These are phyloP conservation scores for Lyophyllum semitale DNA, from an alignment of 768 basidiomycete species.

Conservation along the genomic window DNA sequence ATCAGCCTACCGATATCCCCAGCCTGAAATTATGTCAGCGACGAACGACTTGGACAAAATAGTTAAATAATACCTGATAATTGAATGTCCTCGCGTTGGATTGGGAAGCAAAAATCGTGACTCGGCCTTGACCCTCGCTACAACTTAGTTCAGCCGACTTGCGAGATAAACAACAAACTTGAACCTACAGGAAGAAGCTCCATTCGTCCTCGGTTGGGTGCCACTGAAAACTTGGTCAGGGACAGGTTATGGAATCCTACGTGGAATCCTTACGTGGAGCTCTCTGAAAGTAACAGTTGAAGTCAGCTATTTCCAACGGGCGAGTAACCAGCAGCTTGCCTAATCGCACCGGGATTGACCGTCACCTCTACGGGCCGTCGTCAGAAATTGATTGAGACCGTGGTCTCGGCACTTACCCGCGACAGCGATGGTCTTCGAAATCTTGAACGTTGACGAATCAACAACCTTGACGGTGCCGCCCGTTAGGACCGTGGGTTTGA, in stretches of 20 bases:
- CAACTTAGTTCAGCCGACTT: background rate
- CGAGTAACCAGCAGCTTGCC: conserved; percentile 28
- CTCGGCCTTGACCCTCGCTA: conserved; percentile 54
- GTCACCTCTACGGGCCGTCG: conserved; percentile 41
- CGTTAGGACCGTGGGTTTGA: conserved; percentile 40
- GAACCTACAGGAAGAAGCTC: conserved; percentile 55
- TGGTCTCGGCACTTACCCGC: conserved; percentile 28
- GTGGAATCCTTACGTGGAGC: conserved; percentile 49
- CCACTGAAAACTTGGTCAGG: conserved; percentile 47
- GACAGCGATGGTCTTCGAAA: conserved; percentile 53
- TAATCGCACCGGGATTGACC: conserved; percentile 57
- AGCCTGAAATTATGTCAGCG: conserved; percentile 28
- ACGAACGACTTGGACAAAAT: background rate
- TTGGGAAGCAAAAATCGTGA: conserved; percentile 57
- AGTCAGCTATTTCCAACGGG: background rate
- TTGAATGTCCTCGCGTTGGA: conserved; percentile 60
- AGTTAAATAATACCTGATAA: conserved; percentile 41
- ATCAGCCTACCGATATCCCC: conserved; percentile 55
- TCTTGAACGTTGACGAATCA: conserved; percentile 52
- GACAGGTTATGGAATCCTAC: background rate
- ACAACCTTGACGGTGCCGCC: conserved; percentile 56
- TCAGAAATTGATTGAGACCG: background rate
- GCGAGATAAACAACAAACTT: background rate
- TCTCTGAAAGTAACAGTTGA: conserved; percentile 35
- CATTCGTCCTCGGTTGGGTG: conserved; percentile 72